phyloP scores from a whole-genome alignment of 2,329 filamentous ascomycete genomes.

The Lachnellula willkommii region DNA sequence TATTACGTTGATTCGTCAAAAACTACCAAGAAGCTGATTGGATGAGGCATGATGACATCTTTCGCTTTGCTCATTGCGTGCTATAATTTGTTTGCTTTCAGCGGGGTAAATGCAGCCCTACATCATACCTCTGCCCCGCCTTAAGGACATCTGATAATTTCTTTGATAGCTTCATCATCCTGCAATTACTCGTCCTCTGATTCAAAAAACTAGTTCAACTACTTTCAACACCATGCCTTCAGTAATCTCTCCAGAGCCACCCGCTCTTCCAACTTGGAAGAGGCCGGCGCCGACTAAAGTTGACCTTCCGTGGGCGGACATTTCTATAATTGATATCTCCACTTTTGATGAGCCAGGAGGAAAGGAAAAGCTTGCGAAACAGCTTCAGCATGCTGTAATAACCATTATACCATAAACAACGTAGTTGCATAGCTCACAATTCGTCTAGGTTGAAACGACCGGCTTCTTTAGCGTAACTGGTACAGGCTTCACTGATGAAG shows the following conservation, averaged over 20 bases:
- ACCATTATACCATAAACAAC: not conserved
- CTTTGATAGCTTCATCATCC: too few species aligned
- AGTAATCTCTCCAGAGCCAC: slow-evolving; percentile 2
- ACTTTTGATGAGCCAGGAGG: slow-evolving; percentile 43
- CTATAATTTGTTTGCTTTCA: not conserved
- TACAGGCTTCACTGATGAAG: slow-evolving; percentile 52
- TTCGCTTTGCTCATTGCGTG: not conserved
- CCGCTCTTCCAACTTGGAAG: slow-evolving; percentile 24
- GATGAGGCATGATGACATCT: not conserved
- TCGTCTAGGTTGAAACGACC: slow-evolving; percentile 31
- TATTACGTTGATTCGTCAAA: not conserved
- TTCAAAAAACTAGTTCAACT: too few species aligned
- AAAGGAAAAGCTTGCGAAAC: slow-evolving; percentile 44
- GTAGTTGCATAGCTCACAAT: slow-evolving; percentile 14
- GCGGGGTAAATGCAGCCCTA: too few species aligned
- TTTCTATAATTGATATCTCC: slow-evolving; percentile 46
- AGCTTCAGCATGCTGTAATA: slow-evolving; percentile 44
- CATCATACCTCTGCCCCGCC: too few species aligned
- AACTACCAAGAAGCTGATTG: not conserved
- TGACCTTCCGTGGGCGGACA: slow-evolving; percentile 40
- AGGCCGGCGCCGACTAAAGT: slow-evolving; percentile 27
- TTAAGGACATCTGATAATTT: too few species aligned
- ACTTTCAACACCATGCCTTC: slow-evolving; percentile 4
- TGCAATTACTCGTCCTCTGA: too few species aligned
- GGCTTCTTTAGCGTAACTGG: slow-evolving; percentile 59